Evolutionary conservation across 169 alveolate genomes (phyloP), one percentile per base, ranked within the genome.

Genomic region (Theileria equi): DNA sequence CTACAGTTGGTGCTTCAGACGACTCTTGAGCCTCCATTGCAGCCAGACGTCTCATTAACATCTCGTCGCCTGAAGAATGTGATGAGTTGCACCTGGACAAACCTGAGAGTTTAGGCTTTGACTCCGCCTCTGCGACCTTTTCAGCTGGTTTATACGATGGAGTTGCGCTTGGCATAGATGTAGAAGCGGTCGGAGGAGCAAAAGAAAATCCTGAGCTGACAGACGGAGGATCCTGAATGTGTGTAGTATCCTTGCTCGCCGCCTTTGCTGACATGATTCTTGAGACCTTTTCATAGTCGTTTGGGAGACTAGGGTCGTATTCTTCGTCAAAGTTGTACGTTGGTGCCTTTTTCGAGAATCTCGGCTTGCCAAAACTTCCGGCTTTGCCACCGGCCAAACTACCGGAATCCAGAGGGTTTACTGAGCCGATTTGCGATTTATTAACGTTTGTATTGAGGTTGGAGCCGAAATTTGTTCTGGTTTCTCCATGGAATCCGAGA

Each of bases 261-360:
- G 48, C 21, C 38, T 60, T 60, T 4, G 38, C 17, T 21, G 70
- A 38, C 7, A 25, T 28, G 2, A 60, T 8, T 26, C 44, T 60
- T 11, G 58, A 25, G 28, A 60, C 70, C 43, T 40, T 68, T 10
- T 74, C 79, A 45, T 74, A 74, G 8, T 63, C 84, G 41, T 74
- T 74, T n/a, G 84, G 84, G 17, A 19, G 55, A 40, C 59, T 5
- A 0, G 84, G 84, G 43, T 74, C 84, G 60, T 74, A 74, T 41
- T 40, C 80, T 25, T 74, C 84, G 41, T 64, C 47, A 36, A 62
- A 70, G 34, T 74, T 74, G 63, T 64, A 63, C 38, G 31, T n/a
- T n/a, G n/a, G n/a, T n/a, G n/a, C n/a, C n/a, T n/a, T n/a, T n/a
- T n/a, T n/a, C n/a, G n/a, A n/a, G n/a, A n/a, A n/a, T n/a, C n/a